A percentile compares a stretch with the other conserved stretches of the same genome.
These are phyloP conservation scores for Erodium maritimum DNA, from an alignment of 345 rosid species.

Conservation along the genomic window DNA sequence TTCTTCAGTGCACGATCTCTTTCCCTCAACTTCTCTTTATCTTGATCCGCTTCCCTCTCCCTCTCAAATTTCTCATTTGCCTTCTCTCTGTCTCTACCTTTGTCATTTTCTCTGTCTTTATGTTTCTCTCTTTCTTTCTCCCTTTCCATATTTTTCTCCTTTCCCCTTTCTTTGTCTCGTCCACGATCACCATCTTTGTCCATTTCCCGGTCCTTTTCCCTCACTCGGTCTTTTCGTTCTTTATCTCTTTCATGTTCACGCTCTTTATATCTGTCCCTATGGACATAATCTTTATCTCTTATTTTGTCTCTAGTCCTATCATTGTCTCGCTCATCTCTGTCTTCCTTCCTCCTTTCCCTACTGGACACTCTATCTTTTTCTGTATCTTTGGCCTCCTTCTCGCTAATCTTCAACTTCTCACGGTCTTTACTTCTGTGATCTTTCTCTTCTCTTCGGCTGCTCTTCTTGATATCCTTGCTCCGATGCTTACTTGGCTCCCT, in stretches of 20 bases:
- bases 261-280: slow-evolving; percentile 1
- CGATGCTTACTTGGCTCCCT: no score
- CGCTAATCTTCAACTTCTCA: no score
- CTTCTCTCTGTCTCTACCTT: slow-evolving; percentile 27
- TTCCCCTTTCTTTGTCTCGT: slow-evolving; percentile 4
- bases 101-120: slow-evolving; percentile 25
- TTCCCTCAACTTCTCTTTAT: slow-evolving; percentile 28
- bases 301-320: slow-evolving; percentile 15
- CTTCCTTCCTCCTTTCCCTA: slow-evolving; percentile 27
- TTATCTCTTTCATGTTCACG: slow-evolving; percentile 2
- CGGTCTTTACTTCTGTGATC: no score
- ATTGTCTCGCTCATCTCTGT: slow-evolving; percentile 20
- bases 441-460: no score
- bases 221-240: slow-evolving; percentile 8
- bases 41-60: slow-evolving; percentile 24
- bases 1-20: slow-evolving; percentile 25
- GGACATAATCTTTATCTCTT: slow-evolving; percentile 2
- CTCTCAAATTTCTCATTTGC: slow-evolving; percentile 10
- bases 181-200: slow-evolving; percentile 20
- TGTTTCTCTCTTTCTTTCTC: slow-evolving; percentile 28
- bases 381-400: no score
- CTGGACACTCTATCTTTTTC: no score
- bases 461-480: no score
- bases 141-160: slow-evolving; percentile 19
- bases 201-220: slow-evolving; percentile 11